These are phyloP conservation scores for Raffaelea ambrosiae DNA, from an alignment of 2,329 filamentous ascomycete genomes.

Conservation along the genomic window DNA sequence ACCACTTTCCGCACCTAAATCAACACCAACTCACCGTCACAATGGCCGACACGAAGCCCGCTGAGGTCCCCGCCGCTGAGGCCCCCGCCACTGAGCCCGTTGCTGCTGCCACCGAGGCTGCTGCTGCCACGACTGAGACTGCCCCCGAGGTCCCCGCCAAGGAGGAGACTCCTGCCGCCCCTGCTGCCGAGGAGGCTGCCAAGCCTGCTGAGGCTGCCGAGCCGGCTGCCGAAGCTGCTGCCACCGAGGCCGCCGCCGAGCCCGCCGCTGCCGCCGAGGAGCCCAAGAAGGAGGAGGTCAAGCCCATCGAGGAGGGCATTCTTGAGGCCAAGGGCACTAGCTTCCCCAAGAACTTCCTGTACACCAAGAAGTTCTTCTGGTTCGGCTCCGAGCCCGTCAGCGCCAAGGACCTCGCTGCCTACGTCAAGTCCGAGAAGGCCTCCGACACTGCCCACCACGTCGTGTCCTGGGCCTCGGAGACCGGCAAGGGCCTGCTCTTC, in stretches of 20 bases:
- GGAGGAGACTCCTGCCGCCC: constrained; percentile 25
- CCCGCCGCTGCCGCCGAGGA: constrained; percentile 30
- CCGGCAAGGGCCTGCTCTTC: constrained; percentile 91
- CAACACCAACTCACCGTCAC: constrained; percentile 25
- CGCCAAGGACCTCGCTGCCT: constrained; percentile 63
- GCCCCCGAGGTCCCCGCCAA: background rate
- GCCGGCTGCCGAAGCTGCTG: constrained; percentile 15
- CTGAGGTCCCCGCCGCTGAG: constrained; percentile 15
- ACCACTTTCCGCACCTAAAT: background rate
- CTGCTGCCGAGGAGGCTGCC: constrained; percentile 17
- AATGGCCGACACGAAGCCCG: constrained; percentile 71
- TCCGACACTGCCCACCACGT: constrained; percentile 65
- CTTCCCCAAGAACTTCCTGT: constrained; percentile 81
- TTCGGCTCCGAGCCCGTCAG: constrained; percentile 68
- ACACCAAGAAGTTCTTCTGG: constrained; percentile 91
- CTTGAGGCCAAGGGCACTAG: constrained; percentile 84
- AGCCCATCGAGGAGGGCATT: constrained; percentile 64
- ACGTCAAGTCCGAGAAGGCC: constrained; percentile 84
- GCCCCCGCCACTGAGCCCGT: background rate
- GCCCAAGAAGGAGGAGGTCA: constrained; percentile 33
- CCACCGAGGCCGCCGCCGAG: constrained; percentile 27
- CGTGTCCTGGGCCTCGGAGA: constrained; percentile 84
- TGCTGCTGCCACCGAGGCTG: constrained; percentile 16
- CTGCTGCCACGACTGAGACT: constrained; percentile 20
- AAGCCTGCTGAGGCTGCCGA: constrained; percentile 16